Conservation (phyloP, 306 rosid species). For the Styphnolobium japonicum region DNA sequence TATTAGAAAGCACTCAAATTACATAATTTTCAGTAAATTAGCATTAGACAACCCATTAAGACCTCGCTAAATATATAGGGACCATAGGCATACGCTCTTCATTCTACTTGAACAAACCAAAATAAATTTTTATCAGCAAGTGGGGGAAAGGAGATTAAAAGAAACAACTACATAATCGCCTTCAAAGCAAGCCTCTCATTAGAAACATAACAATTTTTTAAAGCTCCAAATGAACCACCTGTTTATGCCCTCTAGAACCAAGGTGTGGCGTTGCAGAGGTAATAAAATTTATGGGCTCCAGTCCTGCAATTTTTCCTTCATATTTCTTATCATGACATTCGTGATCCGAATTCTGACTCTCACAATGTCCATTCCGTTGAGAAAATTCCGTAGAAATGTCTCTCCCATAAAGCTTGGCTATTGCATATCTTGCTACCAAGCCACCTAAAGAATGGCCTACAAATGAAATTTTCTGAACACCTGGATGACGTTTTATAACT, state of each 20-base stretch:
- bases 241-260: slow-evolving; percentile 87
- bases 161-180: too few relatives aligned
- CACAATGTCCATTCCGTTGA: slow-evolving; percentile 44
- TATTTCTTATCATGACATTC: slow-evolving; percentile 22
- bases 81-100: not conserved
- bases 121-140: not conserved
- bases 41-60: not conserved
- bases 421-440: slow-evolving; percentile 73
- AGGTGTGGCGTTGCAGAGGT: slow-evolving; percentile 88
- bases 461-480: slow-evolving; percentile 72
- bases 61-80: not conserved
- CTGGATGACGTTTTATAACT: slow-evolving; percentile 55
- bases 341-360: slow-evolving; percentile 36
- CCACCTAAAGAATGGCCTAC: slow-evolving; percentile 85
- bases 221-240: slow-evolving; percentile 42
- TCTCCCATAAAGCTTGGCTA: slow-evolving; percentile 65
- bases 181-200: not conserved
- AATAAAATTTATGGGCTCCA: slow-evolving; percentile 80
- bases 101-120: not conserved
- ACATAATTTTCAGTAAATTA: not conserved
- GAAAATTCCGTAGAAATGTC: slow-evolving; percentile 33
- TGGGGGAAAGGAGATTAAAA: not conserved
- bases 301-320: slow-evolving; percentile 74
- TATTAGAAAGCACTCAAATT: not conserved
- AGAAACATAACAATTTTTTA: not conserved